Conservation (phyloP, 2,329 filamentous ascomycete species). For the Aspergillus chevalieri region DNA sequence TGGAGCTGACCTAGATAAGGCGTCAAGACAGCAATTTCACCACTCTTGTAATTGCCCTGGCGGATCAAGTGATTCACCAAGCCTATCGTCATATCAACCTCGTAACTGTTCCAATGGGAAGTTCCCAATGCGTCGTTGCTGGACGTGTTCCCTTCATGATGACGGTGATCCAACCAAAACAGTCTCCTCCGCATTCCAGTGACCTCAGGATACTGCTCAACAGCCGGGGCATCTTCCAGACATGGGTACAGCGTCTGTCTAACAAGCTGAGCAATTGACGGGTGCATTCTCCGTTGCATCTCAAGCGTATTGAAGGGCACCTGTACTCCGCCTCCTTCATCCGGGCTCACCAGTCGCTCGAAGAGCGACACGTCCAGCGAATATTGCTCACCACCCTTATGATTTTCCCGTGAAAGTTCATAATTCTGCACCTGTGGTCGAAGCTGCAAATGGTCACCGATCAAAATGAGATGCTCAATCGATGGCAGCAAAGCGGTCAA, state of each 20-base stretch:
- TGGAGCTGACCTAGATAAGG: slow-evolving; percentile 52
- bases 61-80: slow-evolving; percentile 60
- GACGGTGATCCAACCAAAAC: slow-evolving; percentile 49
- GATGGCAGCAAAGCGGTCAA: slow-evolving; percentile 36
- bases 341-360: slow-evolving; percentile 42
- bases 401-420: slow-evolving; percentile 28
- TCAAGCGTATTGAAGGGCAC: too few relatives aligned
- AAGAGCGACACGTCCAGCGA: slow-evolving; percentile 48
- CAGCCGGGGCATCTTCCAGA: slow-evolving; percentile 46
- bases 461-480: slow-evolving; percentile 38
- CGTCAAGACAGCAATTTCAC: slow-evolving; percentile 66
- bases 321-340: too few relatives aligned
- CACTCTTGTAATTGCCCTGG: slow-evolving; percentile 55
- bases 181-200: slow-evolving; percentile 43
- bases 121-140: slow-evolving; percentile 21
- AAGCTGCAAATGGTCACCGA: slow-evolving; percentile 42
- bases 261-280: slow-evolving; percentile 55
- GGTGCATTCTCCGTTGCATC: slow-evolving; percentile 61
- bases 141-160: slow-evolving; percentile 32
- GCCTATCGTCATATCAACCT: slow-evolving; percentile 58
- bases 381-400: slow-evolving; percentile 29
- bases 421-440: slow-evolving; percentile 37
- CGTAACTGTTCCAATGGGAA: slow-evolving; percentile 47
- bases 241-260: slow-evolving; percentile 52
- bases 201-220: slow-evolving; percentile 36